Conservation (phyloP, 2,329 filamentous ascomycete species). For the Diaporthe capsici region DNA sequence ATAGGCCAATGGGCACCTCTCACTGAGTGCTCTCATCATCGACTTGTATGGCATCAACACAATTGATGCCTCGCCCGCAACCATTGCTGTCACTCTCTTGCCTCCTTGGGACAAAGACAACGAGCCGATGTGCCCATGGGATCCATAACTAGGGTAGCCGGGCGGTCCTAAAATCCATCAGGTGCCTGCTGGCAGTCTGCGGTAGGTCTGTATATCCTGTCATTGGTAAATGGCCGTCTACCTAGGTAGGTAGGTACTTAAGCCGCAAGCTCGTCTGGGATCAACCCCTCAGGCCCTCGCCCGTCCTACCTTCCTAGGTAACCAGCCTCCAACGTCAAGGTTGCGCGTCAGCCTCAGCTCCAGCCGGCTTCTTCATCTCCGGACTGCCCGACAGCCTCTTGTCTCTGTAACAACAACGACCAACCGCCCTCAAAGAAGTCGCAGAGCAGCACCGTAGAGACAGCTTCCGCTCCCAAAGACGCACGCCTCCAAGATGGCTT, state of each 20-base stretch:
- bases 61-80: constrained; percentile 39
- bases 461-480: not conserved
- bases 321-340: constrained; percentile 13
- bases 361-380: not conserved
- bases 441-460: not conserved
- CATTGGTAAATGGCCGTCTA: not conserved
- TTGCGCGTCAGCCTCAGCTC: constrained; percentile 1
- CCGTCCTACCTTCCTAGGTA: not conserved
- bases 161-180: not conserved
- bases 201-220: not conserved
- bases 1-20: constrained; percentile 30
- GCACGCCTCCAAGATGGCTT: constrained; percentile 68
- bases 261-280: constrained; percentile 10
- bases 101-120: constrained; percentile 19
- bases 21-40: constrained; percentile 36
- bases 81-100: constrained; percentile 15
- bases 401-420: not conserved
- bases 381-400: not conserved
- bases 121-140: not conserved
- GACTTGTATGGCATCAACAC: constrained; percentile 39
- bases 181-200: not conserved
- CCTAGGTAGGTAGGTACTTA: not conserved
- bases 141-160: not conserved
- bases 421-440: not conserved
- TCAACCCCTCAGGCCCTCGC: constrained; percentile 1